These are phyloP conservation scores for Talaromyces sp. DNA, from an alignment of 2,329 filamentous ascomycete species.

Conservation along the genomic window DNA sequence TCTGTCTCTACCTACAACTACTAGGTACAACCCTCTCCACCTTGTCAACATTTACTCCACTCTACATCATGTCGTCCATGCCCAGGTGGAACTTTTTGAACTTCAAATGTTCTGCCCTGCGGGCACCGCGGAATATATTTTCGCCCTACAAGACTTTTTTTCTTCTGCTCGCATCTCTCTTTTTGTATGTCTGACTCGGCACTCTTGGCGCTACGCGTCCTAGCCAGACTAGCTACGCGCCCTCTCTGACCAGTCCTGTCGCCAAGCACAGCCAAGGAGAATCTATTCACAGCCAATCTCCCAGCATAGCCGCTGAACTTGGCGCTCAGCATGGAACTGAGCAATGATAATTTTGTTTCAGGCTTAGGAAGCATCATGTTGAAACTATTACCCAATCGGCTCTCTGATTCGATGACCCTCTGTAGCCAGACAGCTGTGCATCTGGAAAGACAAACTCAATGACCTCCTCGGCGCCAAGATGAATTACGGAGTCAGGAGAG, in stretches of 20 bases:
- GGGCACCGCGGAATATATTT: no score
- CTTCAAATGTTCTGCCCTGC: no score
- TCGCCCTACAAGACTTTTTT: neutral
- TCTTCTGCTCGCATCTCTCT: neutral
- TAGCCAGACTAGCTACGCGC: slow-evolving; percentile 5
- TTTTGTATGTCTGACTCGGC: neutral
- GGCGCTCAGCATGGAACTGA: neutral
- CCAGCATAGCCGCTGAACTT: neutral
- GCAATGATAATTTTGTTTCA: no score
- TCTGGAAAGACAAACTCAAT: neutral
- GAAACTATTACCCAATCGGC: neutral
- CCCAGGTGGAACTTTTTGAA: no score
- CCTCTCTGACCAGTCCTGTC: slow-evolving; percentile 8
- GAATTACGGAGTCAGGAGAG: neutral
- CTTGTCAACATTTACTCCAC: no score
- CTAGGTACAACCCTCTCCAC: no score
- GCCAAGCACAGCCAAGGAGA: slow-evolving; percentile 14
- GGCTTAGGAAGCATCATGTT: neutral
- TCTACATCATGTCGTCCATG: no score
- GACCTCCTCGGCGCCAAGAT: slow-evolving; percentile 11
- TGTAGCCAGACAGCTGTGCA: neutral
- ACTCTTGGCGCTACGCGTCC: slow-evolving; percentile 15
- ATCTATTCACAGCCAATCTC: slow-evolving; percentile 6
- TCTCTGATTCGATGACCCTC: neutral
- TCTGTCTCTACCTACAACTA: no score